A percentile compares a stretch with the other conserved stretches of the same genome.
These are phyloP conservation scores for Suaeda aralocaspica DNA, from an alignment of 148 eudicot genomes.

Conservation along the genomic window DNA sequence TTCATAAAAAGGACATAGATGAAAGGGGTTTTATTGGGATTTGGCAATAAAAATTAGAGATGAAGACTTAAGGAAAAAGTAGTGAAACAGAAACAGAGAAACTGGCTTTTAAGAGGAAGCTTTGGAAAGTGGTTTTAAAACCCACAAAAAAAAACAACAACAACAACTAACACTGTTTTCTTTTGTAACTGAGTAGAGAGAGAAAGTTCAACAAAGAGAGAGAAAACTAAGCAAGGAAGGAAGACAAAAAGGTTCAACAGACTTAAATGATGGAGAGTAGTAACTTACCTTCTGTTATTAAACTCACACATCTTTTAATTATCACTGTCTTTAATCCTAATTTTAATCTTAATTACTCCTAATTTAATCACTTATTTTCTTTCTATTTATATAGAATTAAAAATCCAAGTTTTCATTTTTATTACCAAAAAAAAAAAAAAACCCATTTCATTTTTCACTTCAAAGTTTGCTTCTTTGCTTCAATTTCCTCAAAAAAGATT, in stretches of 20 bases:
- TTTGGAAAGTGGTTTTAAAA: constrained; percentile 5
- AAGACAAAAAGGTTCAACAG: neutral
- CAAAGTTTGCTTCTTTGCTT: neutral
- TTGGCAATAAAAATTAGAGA: constrained; percentile 36
- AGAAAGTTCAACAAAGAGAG: constrained; percentile 8
- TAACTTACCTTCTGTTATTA: constrained; percentile 35
- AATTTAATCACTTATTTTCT: neutral
- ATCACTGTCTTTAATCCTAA: neutral
- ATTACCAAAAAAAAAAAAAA: too few species aligned
- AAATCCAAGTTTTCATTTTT: too few species aligned
- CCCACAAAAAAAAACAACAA: neutral
- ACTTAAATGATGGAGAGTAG: constrained; percentile 4
- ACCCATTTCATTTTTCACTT: constrained; percentile 3
- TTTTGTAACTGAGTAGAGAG: constrained; percentile 53
- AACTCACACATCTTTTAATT: neutral
- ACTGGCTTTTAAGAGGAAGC: constrained; percentile 19
- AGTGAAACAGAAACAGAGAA: neutral
- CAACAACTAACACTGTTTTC: constrained; percentile 14
- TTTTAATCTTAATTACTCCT: constrained; percentile 7
- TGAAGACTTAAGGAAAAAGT: too few species aligned
- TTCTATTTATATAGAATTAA: neutral
- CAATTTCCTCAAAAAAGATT: neutral
- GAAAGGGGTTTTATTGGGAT: constrained; percentile 29
- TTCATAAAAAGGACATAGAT: neutral
- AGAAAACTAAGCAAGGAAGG: neutral